A percentile compares a stretch with the other conserved stretches of the same genome.
Evolutionary conservation across 1,139 yeast genomes (phyloP).

Genomic region (Trichomonascaceae sp.): DNA sequence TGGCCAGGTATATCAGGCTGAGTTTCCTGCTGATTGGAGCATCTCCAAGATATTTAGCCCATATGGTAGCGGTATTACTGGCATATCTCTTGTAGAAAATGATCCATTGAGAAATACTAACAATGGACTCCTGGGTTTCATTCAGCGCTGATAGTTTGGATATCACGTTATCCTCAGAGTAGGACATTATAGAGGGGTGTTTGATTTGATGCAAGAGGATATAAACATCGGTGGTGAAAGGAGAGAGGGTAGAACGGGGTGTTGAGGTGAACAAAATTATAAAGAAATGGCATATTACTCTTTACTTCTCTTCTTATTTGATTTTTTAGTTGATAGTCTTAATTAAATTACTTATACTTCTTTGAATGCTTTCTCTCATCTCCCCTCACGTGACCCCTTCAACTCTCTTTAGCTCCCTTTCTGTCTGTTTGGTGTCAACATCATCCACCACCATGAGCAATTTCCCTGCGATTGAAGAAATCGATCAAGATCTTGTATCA

Average conservation of each 20-base stretch:
- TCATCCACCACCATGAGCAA: slow-evolving; percentile 42
- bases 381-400: neutral
- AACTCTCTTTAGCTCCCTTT: neutral
- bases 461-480: slow-evolving; percentile 72
- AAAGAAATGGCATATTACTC: too few relatives aligned
- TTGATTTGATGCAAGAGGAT: too few relatives aligned
- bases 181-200: slow-evolving; percentile 45
- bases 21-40: slow-evolving; percentile 46
- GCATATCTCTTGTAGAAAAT: slow-evolving; percentile 70
- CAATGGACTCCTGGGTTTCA: slow-evolving; percentile 80
- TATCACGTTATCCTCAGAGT: slow-evolving; percentile 47
- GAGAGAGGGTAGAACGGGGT: neutral
- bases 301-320: neutral
- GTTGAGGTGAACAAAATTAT: too few relatives aligned
- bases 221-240: too few relatives aligned
- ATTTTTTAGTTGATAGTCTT: neutral
- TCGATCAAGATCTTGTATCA: slow-evolving; percentile 30
- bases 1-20: slow-evolving; percentile 63
- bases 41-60: slow-evolving; percentile 46
- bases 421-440: neutral
- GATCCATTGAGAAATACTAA: slow-evolving; percentile 77
- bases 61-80: slow-evolving; percentile 50
- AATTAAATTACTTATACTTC: neutral
- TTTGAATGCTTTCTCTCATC: neutral
- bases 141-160: slow-evolving; percentile 56